A percentile compares a stretch with the other conserved stretches of the same genome.
Conservation (phyloP, 352 stramenopile species). For the Pythium rishiriense region DNA sequence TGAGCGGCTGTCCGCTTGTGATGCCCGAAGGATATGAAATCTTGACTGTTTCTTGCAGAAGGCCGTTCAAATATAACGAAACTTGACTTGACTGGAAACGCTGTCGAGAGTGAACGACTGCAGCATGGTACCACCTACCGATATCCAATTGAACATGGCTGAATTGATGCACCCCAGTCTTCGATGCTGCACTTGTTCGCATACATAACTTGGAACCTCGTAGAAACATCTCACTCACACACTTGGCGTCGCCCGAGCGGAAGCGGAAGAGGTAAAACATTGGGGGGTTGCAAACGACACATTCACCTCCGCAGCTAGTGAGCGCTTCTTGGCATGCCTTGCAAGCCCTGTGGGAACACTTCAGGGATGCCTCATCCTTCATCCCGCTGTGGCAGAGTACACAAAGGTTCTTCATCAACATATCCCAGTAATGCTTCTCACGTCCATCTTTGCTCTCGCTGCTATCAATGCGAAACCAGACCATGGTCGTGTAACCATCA, state of each 20-base stretch:
- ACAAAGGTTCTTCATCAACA: conserved; percentile 56
- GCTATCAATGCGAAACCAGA: conserved; percentile 66
- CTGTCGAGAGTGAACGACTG: conserved; percentile 60
- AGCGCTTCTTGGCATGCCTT: conserved; percentile 58
- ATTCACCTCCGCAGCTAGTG: conserved; percentile 55
- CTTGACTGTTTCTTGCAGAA: conserved; percentile 69
- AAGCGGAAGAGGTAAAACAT: conserved; percentile 76
- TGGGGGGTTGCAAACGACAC: conserved; percentile 69
- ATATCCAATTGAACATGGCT: conserved; percentile 43
- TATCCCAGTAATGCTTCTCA: conserved; percentile 61
- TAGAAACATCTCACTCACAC: conserved; percentile 64
- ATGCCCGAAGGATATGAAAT: conserved; percentile 68
- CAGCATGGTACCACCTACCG: conserved; percentile 50
- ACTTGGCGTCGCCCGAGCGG: conserved; percentile 68
- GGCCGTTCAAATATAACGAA: conserved; percentile 60
- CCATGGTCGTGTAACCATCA: conserved; percentile 62
- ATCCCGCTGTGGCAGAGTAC: conserved; percentile 50
- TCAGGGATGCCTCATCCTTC: conserved; percentile 55
- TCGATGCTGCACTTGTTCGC: conserved; percentile 45
- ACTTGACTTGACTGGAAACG: conserved; percentile 71
- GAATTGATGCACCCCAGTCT: conserved; percentile 52
- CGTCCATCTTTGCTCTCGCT: conserved; percentile 61
- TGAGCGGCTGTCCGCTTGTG: conserved; percentile 50
- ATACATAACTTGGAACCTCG: conserved; percentile 68
- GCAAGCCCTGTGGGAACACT: conserved; percentile 69